Evolutionary conservation across 2,329 filamentous ascomycete genomes (phyloP).

Genomic region (Fusarium phyllophilum): DNA sequence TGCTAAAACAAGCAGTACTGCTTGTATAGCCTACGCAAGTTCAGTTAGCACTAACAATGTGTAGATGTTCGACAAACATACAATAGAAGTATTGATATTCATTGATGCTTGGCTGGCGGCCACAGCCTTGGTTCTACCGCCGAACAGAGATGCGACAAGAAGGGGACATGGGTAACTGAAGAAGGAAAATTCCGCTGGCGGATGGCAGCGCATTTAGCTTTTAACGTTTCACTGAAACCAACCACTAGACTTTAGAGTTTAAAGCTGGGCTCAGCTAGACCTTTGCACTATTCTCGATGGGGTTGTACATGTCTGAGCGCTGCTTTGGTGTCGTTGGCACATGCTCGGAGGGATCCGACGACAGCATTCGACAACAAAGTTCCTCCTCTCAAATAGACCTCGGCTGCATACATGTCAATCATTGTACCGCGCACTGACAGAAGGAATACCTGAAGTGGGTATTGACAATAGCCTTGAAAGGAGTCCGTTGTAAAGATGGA

Average conservation of each 20-base stretch:
- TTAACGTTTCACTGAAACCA: background rate
- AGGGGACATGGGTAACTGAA: background rate
- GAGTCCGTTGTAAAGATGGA: no score
- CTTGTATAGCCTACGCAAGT: background rate
- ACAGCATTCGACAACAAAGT: background rate
- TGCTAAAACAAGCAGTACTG: conserved; percentile 1
- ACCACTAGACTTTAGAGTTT: background rate
- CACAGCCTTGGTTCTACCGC: background rate
- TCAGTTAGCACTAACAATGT: background rate
- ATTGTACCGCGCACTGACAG: no score
- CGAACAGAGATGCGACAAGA: background rate
- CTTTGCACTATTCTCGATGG: background rate
- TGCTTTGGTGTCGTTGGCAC: background rate
- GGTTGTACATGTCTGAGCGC: background rate
- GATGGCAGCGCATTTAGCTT: background rate
- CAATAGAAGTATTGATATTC: background rate
- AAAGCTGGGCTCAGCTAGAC: background rate
- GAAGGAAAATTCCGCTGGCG: background rate
- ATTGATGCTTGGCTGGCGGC: background rate
- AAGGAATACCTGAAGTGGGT: background rate
- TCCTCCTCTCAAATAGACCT: background rate
- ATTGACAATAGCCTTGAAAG: accelerated
- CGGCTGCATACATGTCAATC: background rate
- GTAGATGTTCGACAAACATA: background rate
- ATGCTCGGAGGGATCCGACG: background rate